phyloP scores from a whole-genome alignment of 306 rosid genomes.

The Morella rubra region DNA sequence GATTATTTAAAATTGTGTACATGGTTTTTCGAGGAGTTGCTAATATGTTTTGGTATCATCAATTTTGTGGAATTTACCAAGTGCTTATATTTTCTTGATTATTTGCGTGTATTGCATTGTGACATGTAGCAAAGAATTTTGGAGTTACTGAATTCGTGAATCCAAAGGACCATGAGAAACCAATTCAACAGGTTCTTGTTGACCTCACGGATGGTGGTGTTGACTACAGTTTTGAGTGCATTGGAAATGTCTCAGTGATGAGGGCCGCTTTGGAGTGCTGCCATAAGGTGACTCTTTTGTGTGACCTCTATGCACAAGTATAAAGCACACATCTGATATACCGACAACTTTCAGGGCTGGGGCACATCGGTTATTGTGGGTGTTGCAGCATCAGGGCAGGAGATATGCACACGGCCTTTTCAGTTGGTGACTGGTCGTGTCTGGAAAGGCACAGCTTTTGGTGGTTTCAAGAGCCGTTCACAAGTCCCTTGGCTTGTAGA shows the following conservation, averaged over 20 bases:
- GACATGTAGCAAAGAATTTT: conserved; percentile 74
- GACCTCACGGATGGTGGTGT: conserved; percentile 93
- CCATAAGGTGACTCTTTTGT: conserved; percentile 63
- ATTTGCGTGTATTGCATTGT: conserved; percentile 13
- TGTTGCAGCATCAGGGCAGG: conserved; percentile 92
- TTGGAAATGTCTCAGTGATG: conserved; percentile 91
- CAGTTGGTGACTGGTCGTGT: conserved; percentile 97
- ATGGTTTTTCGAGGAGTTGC: no score
- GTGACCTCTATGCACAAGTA: background rate
- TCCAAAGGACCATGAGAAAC: conserved; percentile 88
- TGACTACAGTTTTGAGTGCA: conserved; percentile 97
- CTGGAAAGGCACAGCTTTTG: conserved; percentile 99
- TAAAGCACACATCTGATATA: conserved; percentile 1
- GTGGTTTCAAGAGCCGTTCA: conserved; percentile 94
- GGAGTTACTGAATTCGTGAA: conserved; percentile 90
- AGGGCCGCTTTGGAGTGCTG: conserved; percentile 96
- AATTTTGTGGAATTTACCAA: no score
- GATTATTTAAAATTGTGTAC: background rate
- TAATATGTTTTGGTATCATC: no score
- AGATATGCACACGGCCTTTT: conserved; percentile 88
- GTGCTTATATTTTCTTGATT: background rate
- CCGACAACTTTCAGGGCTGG: conserved; percentile 71
- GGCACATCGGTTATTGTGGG: conserved; percentile 94
- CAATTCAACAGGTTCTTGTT: conserved; percentile 82
- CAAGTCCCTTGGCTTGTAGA: conserved; percentile 97